Percentiles rank a stretch among this genome's conserved stretches.
Evolutionary conservation across 2,329 filamentous ascomycete genomes (phyloP).

Genomic region (Macrophomina phaseolina): DNA sequence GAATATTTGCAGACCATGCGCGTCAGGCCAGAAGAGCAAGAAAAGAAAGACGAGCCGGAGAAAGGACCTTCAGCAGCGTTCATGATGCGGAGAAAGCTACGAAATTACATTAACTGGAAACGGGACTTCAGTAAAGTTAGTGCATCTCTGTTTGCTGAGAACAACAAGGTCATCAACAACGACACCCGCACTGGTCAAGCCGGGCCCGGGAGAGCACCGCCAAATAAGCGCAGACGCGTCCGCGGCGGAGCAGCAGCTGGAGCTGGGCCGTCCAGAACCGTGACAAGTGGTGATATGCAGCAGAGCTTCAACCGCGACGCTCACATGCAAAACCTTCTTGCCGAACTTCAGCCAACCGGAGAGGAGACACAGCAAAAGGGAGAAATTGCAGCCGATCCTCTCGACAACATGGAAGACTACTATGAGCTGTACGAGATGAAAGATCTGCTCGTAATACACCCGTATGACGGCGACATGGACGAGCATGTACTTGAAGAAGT

Average conservation of each 20-base stretch:
- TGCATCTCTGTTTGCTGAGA: constrained; percentile 76
- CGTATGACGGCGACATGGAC: constrained; percentile 94
- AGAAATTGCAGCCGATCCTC: constrained; percentile 76
- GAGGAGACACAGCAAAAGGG: constrained; percentile 76
- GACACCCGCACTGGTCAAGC: constrained; percentile 59
- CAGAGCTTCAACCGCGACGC: constrained; percentile 71
- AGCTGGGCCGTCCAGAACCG: constrained; percentile 65
- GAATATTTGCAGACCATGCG: constrained; percentile 94
- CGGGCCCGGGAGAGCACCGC: constrained; percentile 68
- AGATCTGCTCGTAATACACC: constrained; percentile 85
- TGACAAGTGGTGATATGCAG: constrained; percentile 72
- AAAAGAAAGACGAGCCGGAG: constrained; percentile 58
- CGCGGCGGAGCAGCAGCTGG: constrained; percentile 75
- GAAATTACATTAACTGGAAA: constrained; percentile 91
- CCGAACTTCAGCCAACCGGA: constrained; percentile 81
- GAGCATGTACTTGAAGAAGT: constrained; percentile 96
- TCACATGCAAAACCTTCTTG: constrained; percentile 82
- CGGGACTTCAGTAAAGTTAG: constrained; percentile 86
- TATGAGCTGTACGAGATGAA: constrained; percentile 92
- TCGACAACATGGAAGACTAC: constrained; percentile 90
- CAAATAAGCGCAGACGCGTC: constrained; percentile 84
- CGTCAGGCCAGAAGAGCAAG: constrained; percentile 58
- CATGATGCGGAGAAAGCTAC: constrained; percentile 88
- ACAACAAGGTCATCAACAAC: constrained; percentile 74
- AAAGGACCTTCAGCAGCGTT: constrained; percentile 71